Base-by-base conservation (phyloP, 352 stramenopile genomes). In the Globisporangium ultimum region DNA sequence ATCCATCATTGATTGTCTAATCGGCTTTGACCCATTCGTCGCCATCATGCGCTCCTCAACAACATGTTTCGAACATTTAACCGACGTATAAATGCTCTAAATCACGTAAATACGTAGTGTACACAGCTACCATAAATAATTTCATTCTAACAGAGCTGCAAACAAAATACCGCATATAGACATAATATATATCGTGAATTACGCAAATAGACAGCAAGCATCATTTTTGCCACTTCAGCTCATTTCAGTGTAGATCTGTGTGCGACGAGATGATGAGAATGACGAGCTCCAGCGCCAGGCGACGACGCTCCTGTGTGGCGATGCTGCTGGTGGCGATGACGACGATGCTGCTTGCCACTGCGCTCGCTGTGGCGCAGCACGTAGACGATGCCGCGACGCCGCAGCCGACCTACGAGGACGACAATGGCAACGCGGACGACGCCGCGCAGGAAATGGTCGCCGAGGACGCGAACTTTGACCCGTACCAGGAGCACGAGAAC, bases 401-500 rank as follows among this genome's bases (percentile, higher is more conserved):
- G 34, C 48, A 53, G 22, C 20, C 20, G 48, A 53, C 20, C 40
- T 45, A 9, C 40, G 46, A 51, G 15, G 22, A 21, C 34, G 20
- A 48, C 34, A 47, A 22, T 45, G 9, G 40, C 55, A 14, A 58
- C 50, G 68, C 46, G 10, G 43, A 40, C 11, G 24, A 17, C 20
- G 63, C 49, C 3, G 51, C 56, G 36, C 54, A 46, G 18, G 43
- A 22, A n/a, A 61, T 72, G 7, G 67, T 88, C 12, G 38, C 56
- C 0, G 78, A 88, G 53, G 75, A 85, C 55, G 54, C 74, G 32
- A 66, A 85, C 46, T 91, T 89, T 58, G 66, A 87, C 36, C 78
- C 78, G 48, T 92, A 90, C 58, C 59, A 76, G 48, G 67, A 76
- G 10, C 67, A 74, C 45, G 34, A 69, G 47, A 53, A 55, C 2